Percentiles rank a stretch among this genome's conserved stretches.
Conservation (phyloP, 139 green algal genomes). For the Asterochloris sp. region DNA sequence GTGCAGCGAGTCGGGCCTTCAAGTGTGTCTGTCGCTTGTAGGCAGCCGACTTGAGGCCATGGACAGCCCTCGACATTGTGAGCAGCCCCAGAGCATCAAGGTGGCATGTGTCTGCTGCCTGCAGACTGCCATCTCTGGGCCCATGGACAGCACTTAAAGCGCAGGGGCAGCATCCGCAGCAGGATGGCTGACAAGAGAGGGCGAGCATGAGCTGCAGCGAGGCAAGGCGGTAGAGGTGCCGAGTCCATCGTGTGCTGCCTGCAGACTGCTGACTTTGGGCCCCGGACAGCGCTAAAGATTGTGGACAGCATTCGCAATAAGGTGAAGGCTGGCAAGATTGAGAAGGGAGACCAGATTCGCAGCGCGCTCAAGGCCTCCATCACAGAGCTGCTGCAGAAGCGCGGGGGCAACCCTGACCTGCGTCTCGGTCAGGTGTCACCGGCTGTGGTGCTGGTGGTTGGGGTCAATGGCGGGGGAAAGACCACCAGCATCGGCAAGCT, state of each 20-base stretch:
- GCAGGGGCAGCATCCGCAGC: no score
- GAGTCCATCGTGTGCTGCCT: not conserved
- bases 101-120: no score
- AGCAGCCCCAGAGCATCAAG: no score
- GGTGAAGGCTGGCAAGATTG: conserved; percentile 62
- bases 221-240: no score
- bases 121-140: no score
- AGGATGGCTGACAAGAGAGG: no score
- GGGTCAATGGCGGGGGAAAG: conserved; percentile 97
- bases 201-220: no score
- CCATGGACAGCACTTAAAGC: no score
- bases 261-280: conserved; percentile 87
- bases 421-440: conserved; percentile 39
- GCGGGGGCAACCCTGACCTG: conserved; percentile 38
- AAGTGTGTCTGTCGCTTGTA: no score
- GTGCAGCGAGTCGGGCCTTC: no score
- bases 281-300: conserved; percentile 79
- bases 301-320: conserved; percentile 78
- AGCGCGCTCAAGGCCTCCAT: conserved; percentile 44
- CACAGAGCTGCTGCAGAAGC: conserved; percentile 26
- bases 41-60: no score
- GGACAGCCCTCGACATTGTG: no score
- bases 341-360: conserved; percentile 61
- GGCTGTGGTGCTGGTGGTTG: conserved; percentile 83
- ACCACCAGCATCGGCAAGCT: conserved; percentile 97